Evolutionary conservation across 176 grass and related monocot species (phyloP), one percentile per base, ranked within the genome.

Genomic region (Tillandsia leiboldiana): DNA sequence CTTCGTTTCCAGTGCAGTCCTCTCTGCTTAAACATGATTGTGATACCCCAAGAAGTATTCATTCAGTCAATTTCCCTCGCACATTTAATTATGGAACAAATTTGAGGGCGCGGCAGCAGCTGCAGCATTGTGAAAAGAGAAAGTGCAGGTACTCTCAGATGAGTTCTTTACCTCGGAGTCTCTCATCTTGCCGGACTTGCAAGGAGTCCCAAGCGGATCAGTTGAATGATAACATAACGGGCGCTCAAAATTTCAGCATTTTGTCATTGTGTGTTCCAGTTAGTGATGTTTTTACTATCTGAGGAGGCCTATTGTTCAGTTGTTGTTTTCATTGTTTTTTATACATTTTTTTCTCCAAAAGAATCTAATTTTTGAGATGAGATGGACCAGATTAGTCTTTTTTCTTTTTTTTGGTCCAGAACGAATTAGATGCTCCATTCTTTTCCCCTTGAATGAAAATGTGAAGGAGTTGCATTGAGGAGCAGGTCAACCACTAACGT

Each of bases 21-120:
- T 14, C 28, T 49, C 8, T 12, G 13, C 12, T 0, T 50, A 20
- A 48, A 29, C 8, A 76, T 26, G 13, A 22, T 11, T 8, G 11
- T 11, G 29, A 52, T n/a, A 27, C 15, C 48, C 65, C 58, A 2
- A 23, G 23, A 28, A 69, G 66, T n/a, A 6, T 49, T 27, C 26
- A 9, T 53, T 69, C 75, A 10, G 47, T 68, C 4, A 68, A 77
- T 14, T 77, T 77, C n/a, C 33, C 47, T 69, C n/a, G 28, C 50
- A 62, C 20, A 26, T 26, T 77, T 49, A 59, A 50, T 59, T 47
- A 27, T 50, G 67, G 52, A 50, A 3, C 28, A 69, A 69, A 69
- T 49, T 12, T 77, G 17, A 69, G 74, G 47, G 33, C 24, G 29
- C 12, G 53, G 54, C 74, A 59, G 18, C 51, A 18, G 18, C 53